Conservation (phyloP, 306 rosid genomes). For the Prunus mira region DNA sequence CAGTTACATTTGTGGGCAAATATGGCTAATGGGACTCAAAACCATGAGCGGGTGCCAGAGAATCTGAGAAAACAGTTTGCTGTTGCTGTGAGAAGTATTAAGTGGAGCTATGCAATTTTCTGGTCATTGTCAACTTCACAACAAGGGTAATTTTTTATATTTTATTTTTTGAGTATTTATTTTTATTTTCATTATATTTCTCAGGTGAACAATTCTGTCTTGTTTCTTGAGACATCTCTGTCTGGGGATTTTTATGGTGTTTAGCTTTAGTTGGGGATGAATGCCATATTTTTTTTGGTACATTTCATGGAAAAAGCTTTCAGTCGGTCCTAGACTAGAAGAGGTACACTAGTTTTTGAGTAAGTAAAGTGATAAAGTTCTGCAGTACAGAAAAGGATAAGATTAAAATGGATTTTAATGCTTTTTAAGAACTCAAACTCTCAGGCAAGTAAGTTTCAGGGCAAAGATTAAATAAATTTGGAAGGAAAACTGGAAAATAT, state of each 20-base stretch:
- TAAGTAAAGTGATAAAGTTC: not conserved
- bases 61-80: constrained; percentile 63
- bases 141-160: constrained; percentile 44
- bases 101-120: constrained; percentile 90
- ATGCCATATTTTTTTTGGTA: not conserved
- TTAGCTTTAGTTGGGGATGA: not conserved
- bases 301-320: not conserved
- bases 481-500: not conserved
- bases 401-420: not conserved
- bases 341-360: not conserved
- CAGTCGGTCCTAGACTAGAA: not conserved
- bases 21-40: constrained; percentile 48
- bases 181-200: not conserved
- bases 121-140: constrained; percentile 68
- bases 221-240: not conserved
- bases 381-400: not conserved
- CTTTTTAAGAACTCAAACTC: not conserved
- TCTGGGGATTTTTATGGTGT: not conserved
- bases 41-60: constrained; percentile 40
- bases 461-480: not conserved
- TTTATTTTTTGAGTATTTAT: not conserved
- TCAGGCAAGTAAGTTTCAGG: not conserved
- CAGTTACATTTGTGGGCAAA: not conserved
- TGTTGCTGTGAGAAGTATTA: constrained; percentile 74
- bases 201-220: not conserved